Conservation (phyloP, 73 alveolate species). For the Paraurostyla sp. region DNA sequence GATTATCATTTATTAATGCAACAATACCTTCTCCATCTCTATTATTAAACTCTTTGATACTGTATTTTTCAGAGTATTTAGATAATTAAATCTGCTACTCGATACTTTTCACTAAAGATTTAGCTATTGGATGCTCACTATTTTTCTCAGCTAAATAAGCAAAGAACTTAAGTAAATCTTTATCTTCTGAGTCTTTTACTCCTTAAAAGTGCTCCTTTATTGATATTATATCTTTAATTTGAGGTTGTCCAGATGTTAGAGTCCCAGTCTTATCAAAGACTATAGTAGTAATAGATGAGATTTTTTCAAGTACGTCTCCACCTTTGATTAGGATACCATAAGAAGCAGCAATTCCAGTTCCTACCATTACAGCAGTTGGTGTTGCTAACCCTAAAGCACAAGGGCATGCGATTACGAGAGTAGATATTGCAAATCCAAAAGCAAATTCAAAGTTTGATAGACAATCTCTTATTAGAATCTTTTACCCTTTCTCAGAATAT, state of each 20-base stretch:
- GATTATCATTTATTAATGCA: conserved; percentile 34
- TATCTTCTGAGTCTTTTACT: conserved; percentile 39
- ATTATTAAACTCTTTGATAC: conserved; percentile 63
- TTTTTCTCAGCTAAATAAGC: conserved; percentile 61
- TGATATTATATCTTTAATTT: conserved; percentile 61
- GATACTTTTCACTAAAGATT: conserved; percentile 62
- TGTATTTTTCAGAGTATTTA: background rate
- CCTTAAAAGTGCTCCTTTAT: conserved; percentile 59
- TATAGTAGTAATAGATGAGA: conserved; percentile 79
- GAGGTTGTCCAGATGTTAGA: conserved; percentile 84
- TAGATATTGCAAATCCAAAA: conserved; percentile 74
- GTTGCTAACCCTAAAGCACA: conserved; percentile 99
- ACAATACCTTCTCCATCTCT: conserved; percentile 83
- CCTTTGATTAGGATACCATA: conserved; percentile 92
- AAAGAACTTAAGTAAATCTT: conserved; percentile 18
- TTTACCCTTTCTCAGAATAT: conserved; percentile 64
- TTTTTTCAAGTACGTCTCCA: conserved; percentile 87
- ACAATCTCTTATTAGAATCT: conserved; percentile 56
- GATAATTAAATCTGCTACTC: background rate
- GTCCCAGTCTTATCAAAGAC: conserved; percentile 98
- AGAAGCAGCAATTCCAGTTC: conserved; percentile 94
- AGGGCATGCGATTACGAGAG: conserved; percentile 95
- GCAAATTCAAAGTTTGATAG: conserved; percentile 69
- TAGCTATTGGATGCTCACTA: conserved; percentile 85
- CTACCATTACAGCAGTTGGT: conserved; percentile 98